Evolutionary conservation across 768 basidiomycete genomes (phyloP), one percentile per base, ranked within the genome.

Genomic region (Suillus luteus): DNA sequence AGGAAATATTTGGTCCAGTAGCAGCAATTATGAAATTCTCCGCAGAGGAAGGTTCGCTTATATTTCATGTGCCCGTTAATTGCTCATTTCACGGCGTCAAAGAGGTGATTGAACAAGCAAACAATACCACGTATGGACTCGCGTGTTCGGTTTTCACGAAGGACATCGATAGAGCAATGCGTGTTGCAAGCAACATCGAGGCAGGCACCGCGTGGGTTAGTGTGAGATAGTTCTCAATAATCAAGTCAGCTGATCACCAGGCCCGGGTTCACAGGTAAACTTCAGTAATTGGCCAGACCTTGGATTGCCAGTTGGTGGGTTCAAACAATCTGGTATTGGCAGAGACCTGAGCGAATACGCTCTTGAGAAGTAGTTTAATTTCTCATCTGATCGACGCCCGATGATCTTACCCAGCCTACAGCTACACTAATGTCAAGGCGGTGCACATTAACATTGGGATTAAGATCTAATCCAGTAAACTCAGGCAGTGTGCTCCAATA

Each of bases 141-240:
- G 94, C 94, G 15, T 88, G 91, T 2, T 90, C 91, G 11, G 87
- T 99, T 61, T 97, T 95, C 82, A 88, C 91, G 48, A 81, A 86
- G 70, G 83, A 96, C 75, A 77, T 96, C 78, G 85, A 83, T 67
- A 83, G 89, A 40, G 93, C 92, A 0, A 77, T 96, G 61, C 78
- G 80, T 65, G 85, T 87, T 3, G 90, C 92, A 12, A 87, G 92
- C 72, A 81, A 77, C 64, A 78, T 98, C 65, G 84, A 91, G 70
- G 91, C 93, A 9, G 95, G 95, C 41, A 95, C 92, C 6, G 85
- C 82, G 5, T 95, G 90, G 89, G 81, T 89, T 55, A 78, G 57
- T 41, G 57, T 49, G 22, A 27, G 37, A 62, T 43, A 11, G 38
- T 22, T 14, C 27, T 38, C 17, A 17, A 6, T 15, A 19, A n/a